Evolutionary conservation across 345 rosid genomes (phyloP).

Genomic region (Schrenkiella parvula): DNA sequence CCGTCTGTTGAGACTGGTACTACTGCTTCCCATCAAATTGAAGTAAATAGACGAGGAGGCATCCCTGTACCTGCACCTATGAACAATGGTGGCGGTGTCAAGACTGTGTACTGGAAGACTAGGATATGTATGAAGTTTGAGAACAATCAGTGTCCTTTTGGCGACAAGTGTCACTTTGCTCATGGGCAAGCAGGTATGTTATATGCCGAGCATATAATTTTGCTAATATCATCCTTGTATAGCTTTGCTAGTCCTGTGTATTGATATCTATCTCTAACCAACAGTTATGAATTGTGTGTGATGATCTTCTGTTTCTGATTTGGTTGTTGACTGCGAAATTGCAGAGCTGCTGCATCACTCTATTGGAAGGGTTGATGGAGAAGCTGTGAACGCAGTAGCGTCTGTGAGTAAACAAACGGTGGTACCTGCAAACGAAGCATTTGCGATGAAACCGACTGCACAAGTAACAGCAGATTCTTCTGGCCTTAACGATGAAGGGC

Average conservation of each 20-base stretch:
- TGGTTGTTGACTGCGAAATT: constrained; percentile 21
- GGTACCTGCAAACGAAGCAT: constrained; percentile 35
- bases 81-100: constrained; percentile 36
- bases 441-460: constrained; percentile 33
- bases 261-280: neutral
- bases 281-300: constrained; percentile 8
- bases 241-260: neutral
- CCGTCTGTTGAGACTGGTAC: constrained; percentile 35
- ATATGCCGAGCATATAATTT: neutral
- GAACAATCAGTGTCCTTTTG: constrained; percentile 81
- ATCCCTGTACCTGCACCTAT: constrained; percentile 2
- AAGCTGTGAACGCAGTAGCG: constrained; percentile 35
- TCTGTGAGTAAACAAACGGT: constrained; percentile 39
- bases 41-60: constrained; percentile 42
- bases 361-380: constrained; percentile 57
- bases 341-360: constrained; percentile 59
- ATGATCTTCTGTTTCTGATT: neutral
- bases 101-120: constrained; percentile 88
- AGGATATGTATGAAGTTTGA: constrained; percentile 80
- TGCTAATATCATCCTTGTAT: neutral
- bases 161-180: constrained; percentile 92
- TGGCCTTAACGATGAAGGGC: constrained; percentile 44
- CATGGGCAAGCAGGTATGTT: constrained; percentile 82
- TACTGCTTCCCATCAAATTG: constrained; percentile 35
- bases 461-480: constrained; percentile 32